Evolutionary conservation across 2,329 filamentous ascomycete genomes (phyloP).

Genomic region (Magnaporthiopsis rhizophila): DNA sequence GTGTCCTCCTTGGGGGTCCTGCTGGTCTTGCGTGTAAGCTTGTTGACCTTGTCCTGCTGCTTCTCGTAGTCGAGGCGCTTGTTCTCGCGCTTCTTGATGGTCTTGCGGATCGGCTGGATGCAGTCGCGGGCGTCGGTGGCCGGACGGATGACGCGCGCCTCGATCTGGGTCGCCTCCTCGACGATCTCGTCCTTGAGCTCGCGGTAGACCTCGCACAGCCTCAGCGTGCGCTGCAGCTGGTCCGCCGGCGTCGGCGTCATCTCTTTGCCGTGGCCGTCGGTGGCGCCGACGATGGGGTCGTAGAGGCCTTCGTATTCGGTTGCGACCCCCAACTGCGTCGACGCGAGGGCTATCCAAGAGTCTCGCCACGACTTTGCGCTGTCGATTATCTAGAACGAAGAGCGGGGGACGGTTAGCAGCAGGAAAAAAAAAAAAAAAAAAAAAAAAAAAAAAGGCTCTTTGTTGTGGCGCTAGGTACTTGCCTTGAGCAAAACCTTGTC

Average conservation of each 20-base stretch:
- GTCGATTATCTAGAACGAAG: constrained; percentile 60
- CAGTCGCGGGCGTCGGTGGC: constrained; percentile 60
- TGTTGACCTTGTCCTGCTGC: constrained; percentile 62
- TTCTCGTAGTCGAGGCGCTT: constrained; percentile 76
- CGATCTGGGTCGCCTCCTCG: constrained; percentile 64
- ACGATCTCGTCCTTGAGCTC: constrained; percentile 65
- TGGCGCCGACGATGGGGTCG: constrained; percentile 64
- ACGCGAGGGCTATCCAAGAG: constrained; percentile 66
- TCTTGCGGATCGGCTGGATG: constrained; percentile 67
- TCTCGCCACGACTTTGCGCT: constrained; percentile 70
- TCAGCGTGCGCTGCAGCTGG: constrained; percentile 56
- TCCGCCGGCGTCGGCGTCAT: constrained; percentile 52
- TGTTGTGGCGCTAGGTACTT: constrained; percentile 18
- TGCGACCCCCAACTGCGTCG: constrained; percentile 57
- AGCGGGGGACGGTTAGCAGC: neutral
- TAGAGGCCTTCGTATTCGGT: constrained; percentile 66
- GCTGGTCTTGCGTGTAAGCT: constrained; percentile 60
- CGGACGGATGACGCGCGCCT: constrained; percentile 60
- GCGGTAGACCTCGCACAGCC: constrained; percentile 58
- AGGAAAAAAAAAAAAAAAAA: neutral
- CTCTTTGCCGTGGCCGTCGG: constrained; percentile 45
- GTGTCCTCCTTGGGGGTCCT: constrained; percentile 67
- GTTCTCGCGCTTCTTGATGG: constrained; percentile 78
- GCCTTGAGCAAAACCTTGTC: constrained; percentile 68
- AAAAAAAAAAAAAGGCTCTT: constrained; percentile 6